Conservation (phyloP, 441 rosid species). For the Theobroma grandiflorum region DNA sequence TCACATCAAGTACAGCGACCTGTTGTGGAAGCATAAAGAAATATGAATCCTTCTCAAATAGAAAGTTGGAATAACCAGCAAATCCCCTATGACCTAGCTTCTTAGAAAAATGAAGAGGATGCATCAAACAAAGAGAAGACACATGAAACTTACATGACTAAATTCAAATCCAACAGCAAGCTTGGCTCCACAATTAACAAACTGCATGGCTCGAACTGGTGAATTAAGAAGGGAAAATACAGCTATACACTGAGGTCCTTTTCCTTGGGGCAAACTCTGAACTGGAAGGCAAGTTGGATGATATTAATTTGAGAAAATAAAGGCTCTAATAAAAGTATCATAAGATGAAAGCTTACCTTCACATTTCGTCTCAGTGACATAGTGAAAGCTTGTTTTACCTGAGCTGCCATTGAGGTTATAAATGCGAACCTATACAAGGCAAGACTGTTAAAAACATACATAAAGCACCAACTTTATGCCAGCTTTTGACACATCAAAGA, state of each 20-base stretch:
- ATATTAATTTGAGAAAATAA: conserved; percentile 31
- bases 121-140: conserved; percentile 15
- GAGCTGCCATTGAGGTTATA: conserved; percentile 50
- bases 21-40: conserved; percentile 42
- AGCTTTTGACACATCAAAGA: conserved; percentile 2
- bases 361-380: conserved; percentile 50
- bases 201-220: conserved; percentile 57
- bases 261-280: conserved; percentile 49
- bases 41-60: conserved; percentile 28
- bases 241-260: conserved; percentile 52
- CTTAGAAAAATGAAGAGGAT: conserved; percentile 19
- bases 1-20: conserved; percentile 69
- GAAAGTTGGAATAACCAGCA: conserved; percentile 20
- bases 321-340: conserved; percentile 8
- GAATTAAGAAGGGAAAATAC: conserved; percentile 59
- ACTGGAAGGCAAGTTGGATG: conserved; percentile 44
- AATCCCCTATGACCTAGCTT: conserved; percentile 5
- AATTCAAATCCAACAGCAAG: conserved; percentile 67
- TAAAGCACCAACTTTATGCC: conserved; percentile 16
- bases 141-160: conserved; percentile 58
- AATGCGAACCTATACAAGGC: conserved; percentile 55
- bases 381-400: conserved; percentile 43
- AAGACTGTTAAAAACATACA: conserved; percentile 19
- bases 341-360: conserved; percentile 51
- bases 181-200: conserved; percentile 53